Percentiles rank a stretch among this genome's conserved stretches.
phyloP scores from a whole-genome alignment of 2,329 filamentous ascomycete genomes.

The Paraconiothyrium brasiliense region DNA sequence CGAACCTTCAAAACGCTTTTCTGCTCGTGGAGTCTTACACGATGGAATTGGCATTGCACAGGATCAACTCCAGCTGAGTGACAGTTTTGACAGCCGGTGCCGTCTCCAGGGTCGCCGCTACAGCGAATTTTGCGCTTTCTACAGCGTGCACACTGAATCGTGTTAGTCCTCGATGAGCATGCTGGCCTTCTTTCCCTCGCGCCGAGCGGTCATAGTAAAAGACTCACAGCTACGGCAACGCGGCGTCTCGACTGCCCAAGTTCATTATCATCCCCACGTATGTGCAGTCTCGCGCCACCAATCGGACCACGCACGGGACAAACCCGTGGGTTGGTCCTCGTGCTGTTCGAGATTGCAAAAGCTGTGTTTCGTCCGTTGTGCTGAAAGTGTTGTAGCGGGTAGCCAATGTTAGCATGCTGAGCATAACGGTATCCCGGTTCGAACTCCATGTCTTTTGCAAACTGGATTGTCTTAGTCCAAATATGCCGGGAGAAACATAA shows the following conservation, averaged over 20 bases:
- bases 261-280: slow-evolving; percentile 39
- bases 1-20: not conserved
- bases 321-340: slow-evolving; percentile 35
- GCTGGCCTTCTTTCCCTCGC: too few species aligned
- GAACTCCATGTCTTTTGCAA: slow-evolving; percentile 27
- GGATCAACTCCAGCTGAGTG: slow-evolving; percentile 73
- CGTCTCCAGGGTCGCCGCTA: slow-evolving; percentile 82
- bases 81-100: slow-evolving; percentile 84
- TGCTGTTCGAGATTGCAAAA: slow-evolving; percentile 26
- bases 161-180: slow-evolving; percentile 2
- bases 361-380: slow-evolving; percentile 36
- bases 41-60: slow-evolving; percentile 76
- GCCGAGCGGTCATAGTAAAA: not conserved
- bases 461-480: slow-evolving; percentile 13
- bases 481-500: not conserved
- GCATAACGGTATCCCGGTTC: slow-evolving; percentile 19
- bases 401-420: slow-evolving; percentile 13
- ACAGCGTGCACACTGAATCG: slow-evolving; percentile 80
- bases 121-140: slow-evolving; percentile 95
- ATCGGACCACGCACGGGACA: slow-evolving; percentile 37
- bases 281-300: slow-evolving; percentile 22
- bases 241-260: slow-evolving; percentile 56
- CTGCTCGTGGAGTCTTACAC: slow-evolving; percentile 63
- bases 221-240: slow-evolving; percentile 56
- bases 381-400: slow-evolving; percentile 32